Percentiles rank a stretch among this genome's conserved stretches.
These are phyloP conservation scores for Tylopilus sp. DNA, from an alignment of 1,284 basidiomycete genomes.

Conservation along the genomic window DNA sequence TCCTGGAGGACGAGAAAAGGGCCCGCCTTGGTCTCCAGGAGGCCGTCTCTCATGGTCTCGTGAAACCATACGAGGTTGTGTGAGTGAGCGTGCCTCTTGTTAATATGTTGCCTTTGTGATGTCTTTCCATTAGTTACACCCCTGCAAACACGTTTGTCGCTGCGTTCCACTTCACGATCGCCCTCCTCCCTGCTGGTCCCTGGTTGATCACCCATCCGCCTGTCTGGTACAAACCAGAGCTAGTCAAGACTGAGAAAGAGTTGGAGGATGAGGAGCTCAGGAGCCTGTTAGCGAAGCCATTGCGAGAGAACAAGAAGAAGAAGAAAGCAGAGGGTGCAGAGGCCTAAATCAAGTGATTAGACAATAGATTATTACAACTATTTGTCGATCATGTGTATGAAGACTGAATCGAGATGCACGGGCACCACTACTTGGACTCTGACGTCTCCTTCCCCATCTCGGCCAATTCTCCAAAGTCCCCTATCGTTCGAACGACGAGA, in stretches of 20 bases:
- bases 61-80: slow-evolving; percentile 90
- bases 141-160: slow-evolving; percentile 80
- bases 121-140: slow-evolving; percentile 56
- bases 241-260: slow-evolving; percentile 86
- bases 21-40: slow-evolving; percentile 95
- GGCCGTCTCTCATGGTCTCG: slow-evolving; percentile 88
- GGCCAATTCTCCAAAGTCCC: slow-evolving; percentile 68
- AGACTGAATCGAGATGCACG: slow-evolving; percentile 11
- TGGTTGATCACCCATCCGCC: slow-evolving; percentile 83
- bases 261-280: slow-evolving; percentile 86
- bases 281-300: slow-evolving; percentile 68
- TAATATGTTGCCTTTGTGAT: slow-evolving; percentile 7
- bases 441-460: slow-evolving; percentile 19
- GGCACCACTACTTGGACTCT: slow-evolving; percentile 6
- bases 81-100: slow-evolving; percentile 39
- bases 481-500: slow-evolving; percentile 77
- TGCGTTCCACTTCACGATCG: slow-evolving; percentile 95
- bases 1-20: slow-evolving; percentile 92
- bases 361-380: slow-evolving; percentile 25
- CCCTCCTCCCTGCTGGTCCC: slow-evolving; percentile 82
- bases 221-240: slow-evolving; percentile 88
- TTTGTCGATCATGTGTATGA: slow-evolving; percentile 19
- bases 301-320: slow-evolving; percentile 92
- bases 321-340: slow-evolving; percentile 53
- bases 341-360: slow-evolving; percentile 30